Evolutionary conservation across 208 protist species (phyloP), one percentile per base, ranked within the genome.

Genomic region (Leishmania gerbilli): DNA sequence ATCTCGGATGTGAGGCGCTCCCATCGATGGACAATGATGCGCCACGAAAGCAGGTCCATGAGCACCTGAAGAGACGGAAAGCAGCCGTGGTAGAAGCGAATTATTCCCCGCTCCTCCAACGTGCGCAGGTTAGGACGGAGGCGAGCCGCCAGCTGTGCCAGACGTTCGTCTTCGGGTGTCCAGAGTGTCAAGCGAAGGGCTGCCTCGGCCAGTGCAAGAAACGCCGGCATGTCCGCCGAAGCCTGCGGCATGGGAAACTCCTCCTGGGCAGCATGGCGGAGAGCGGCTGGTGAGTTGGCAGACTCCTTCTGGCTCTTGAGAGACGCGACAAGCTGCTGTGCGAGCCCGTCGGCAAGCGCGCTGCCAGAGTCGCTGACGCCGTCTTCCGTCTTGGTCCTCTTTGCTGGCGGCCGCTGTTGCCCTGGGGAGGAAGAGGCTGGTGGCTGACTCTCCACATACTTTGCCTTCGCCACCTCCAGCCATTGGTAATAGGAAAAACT

Each of bases 1-100:
- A 77, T 81, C 6, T 85, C 77, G 27, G 65, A 62, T 34, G 24
- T 51, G 51, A 95, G 76, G n/a, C 82, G 82, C 11, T 62, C 77
- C 89, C 89, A 95, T 17, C 80, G 77, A 15, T 84, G 60, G 21
- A 85, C 47, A 49, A 95, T 79, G 45, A 87, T 93, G 60, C 88
- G 80, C 49, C 90, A 81, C 27, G 89, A 91, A 68, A 89, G 86
- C n/a, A 95, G 67, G 64, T 95, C 91, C 78, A 91, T 88, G 42
- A 95, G 79, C 65, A 95, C 71, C 56, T 88, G 87, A 15, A 95
- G 53, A 55, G 75, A 69, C 6, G 91, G 89, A 67, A 85, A 95
- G 65, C 84, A 80, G 64, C 84, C 84, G 1, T 76, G n/a, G 15
- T 55, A 53, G 55, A 67, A 75, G 19, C 75, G 64, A 42, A 95